phyloP scores from a whole-genome alignment of 352 stramenopile species.

The Globisporangium nunn region DNA sequence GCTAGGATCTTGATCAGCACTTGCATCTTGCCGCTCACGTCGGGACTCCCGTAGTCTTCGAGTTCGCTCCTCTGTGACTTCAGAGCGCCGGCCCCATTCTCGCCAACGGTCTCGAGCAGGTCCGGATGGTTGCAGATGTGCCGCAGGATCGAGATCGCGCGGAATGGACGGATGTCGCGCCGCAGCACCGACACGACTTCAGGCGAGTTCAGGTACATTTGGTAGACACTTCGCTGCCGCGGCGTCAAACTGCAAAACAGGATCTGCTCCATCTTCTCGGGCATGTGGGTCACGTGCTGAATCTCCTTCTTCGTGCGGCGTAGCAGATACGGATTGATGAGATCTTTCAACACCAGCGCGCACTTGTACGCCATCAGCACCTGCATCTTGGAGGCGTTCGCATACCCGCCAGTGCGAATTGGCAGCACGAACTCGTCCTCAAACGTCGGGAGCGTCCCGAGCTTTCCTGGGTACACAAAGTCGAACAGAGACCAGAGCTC shows the following conservation, averaged over 20 bases:
- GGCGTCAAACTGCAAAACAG: conserved; percentile 94
- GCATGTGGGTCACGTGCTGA: conserved; percentile 88
- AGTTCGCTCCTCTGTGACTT: background rate
- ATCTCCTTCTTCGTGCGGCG: conserved; percentile 94
- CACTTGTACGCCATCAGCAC: conserved; percentile 96
- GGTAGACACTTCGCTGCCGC: conserved; percentile 88
- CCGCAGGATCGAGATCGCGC: conserved; percentile 92
- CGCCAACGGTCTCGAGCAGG: conserved; percentile 63
- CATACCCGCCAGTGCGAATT: conserved; percentile 93
- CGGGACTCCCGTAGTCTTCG: conserved; percentile 31
- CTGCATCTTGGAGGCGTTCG: conserved; percentile 91
- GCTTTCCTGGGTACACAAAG: conserved; percentile 96
- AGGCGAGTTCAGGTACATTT: conserved; percentile 87
- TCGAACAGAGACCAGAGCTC: conserved; percentile 99
- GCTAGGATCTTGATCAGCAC: conserved; percentile 94
- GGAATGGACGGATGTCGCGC: conserved; percentile 79
- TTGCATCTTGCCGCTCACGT: conserved; percentile 94
- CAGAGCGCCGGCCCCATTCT: conserved; percentile 6
- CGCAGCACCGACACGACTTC: conserved; percentile 89
- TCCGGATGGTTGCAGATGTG: conserved; percentile 99
- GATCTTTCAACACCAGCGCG: conserved; percentile 92
- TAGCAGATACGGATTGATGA: conserved; percentile 96
- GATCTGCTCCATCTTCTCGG: conserved; percentile 97
- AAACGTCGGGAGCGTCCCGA: conserved; percentile 97
- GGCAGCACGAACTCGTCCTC: conserved; percentile 96